phyloP scores from a whole-genome alignment of 192 early-diverging fungal genomes.

The Thamnidium elegans region DNA sequence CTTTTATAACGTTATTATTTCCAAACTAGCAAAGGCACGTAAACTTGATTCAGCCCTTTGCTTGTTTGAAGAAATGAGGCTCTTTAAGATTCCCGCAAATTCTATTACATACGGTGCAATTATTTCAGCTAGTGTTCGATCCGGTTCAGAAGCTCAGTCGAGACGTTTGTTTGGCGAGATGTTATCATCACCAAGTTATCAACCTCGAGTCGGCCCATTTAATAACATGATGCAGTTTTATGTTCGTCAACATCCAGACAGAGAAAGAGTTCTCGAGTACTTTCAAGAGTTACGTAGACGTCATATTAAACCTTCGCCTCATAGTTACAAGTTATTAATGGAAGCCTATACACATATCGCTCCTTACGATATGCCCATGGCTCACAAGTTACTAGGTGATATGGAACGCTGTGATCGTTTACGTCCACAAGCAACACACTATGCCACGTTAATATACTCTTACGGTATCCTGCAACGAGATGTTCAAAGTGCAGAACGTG shows the following conservation, averaged over 20 bases:
- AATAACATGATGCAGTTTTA: slow-evolving; percentile 65
- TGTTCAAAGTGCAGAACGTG: slow-evolving; percentile 38
- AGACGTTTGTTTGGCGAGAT: slow-evolving; percentile 47
- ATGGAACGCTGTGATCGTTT: slow-evolving; percentile 38
- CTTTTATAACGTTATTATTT: slow-evolving; percentile 61
- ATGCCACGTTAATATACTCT: slow-evolving; percentile 50
- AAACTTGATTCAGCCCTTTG: slow-evolving; percentile 48
- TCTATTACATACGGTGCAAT: slow-evolving; percentile 54
- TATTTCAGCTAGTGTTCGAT: slow-evolving; percentile 53
- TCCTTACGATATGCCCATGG: slow-evolving; percentile 54
- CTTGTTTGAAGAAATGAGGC: slow-evolving; percentile 54
- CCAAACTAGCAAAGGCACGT: slow-evolving; percentile 55
- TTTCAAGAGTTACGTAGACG: slow-evolving; percentile 41
- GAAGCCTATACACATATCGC: slow-evolving; percentile 50
- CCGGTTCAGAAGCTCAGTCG: slow-evolving; percentile 48
- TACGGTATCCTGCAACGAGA: slow-evolving; percentile 53
- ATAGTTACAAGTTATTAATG: slow-evolving; percentile 54
- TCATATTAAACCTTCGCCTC: slow-evolving; percentile 44
- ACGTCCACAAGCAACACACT: slow-evolving; percentile 46
- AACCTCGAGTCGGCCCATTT: slow-evolving; percentile 45
- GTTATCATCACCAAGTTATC: slow-evolving; percentile 39
- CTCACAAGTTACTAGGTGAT: slow-evolving; percentile 42
- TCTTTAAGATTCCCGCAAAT: slow-evolving; percentile 43
- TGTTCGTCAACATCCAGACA: slow-evolving; percentile 49
- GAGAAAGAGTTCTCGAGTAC: slow-evolving; percentile 45